Conservation (phyloP, 2,329 filamentous ascomycete genomes). For the Aspergillus niger region DNA sequence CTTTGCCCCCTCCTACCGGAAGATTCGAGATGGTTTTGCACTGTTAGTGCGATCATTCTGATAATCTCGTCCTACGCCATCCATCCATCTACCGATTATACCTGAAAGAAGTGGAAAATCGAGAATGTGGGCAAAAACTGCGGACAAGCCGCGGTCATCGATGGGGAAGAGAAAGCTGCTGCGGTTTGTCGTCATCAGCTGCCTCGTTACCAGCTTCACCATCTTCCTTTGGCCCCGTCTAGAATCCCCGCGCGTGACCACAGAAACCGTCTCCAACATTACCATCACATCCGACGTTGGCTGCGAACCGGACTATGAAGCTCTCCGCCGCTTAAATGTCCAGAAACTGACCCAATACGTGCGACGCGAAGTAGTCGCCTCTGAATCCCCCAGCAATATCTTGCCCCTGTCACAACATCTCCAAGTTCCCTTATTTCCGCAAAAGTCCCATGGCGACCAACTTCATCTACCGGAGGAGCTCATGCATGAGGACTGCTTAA, state of each 20-base stretch:
- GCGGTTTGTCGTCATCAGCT: slow-evolving; percentile 30
- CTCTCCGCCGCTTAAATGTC: slow-evolving; percentile 28
- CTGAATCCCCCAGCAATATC: slow-evolving; percentile 24
- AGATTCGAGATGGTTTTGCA: slow-evolving; percentile 23
- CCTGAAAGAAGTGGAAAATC: not conserved
- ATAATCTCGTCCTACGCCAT: slow-evolving; percentile 6
- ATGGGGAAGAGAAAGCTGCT: slow-evolving; percentile 36
- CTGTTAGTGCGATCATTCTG: slow-evolving; percentile 16
- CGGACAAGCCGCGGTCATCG: slow-evolving; percentile 24
- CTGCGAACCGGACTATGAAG: slow-evolving; percentile 32
- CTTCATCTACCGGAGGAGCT: slow-evolving; percentile 12
- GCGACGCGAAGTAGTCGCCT: slow-evolving; percentile 33
- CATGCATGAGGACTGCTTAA: slow-evolving; percentile 36
- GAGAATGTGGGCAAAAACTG: slow-evolving; percentile 29
- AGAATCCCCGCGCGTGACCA: slow-evolving; percentile 17
- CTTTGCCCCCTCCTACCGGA: slow-evolving; percentile 3
- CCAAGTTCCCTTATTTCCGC: slow-evolving; percentile 30
- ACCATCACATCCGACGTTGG: slow-evolving; percentile 31
- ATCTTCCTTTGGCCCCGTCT: slow-evolving; percentile 31
- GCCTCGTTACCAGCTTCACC: slow-evolving; percentile 29
- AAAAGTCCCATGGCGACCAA: slow-evolving; percentile 5
- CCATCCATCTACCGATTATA: not conserved
- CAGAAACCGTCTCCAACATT: slow-evolving; percentile 29
- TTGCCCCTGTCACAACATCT: slow-evolving; percentile 31
- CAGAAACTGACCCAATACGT: slow-evolving; percentile 32